Evolutionary conservation across 148 eudicot genomes (phyloP), one percentile per base, ranked within the genome.

Genomic region (Diospyros lotus): DNA sequence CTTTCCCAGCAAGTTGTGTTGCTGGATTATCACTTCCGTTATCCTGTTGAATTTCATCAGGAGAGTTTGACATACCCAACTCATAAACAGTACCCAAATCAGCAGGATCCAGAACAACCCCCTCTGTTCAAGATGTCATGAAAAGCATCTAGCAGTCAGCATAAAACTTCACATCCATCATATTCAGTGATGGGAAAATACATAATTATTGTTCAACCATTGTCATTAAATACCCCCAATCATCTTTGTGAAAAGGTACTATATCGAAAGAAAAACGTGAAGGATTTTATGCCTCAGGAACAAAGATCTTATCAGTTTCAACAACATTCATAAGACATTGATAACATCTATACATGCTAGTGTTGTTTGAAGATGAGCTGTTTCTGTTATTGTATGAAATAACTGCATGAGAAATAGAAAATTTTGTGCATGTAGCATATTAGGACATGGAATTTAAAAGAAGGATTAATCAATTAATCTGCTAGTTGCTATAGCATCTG

Each of bases 41-140:
- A 18, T 28, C 38, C 14, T 8, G 52, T 40, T 41, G 46, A 67
- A 69, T 52, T 63, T 40, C 39, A 41, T 50, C 15, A 13, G 73
- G 40, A 68, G 1, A 15, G 52, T 68, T 69, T 50, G 68, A 53
- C 41, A 68, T 69, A n/a, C n/a, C 70, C 64, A 58, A 76, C 67
- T 59, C 55, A 14, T 59, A 13, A 9, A 28, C 43, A 62, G 4
- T 59, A 73, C 38, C 43, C 14, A 28, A 48, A 5, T 13, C 66
- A 73, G 64, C 18, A 59, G 45, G 64, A 44, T 10, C 45, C 2
- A 60, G 64, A 59, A 10, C 67, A 46, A 66, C 55, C 58, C 13
- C 56, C 53, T 61, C 75, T 60, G 66, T 50, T 59, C 5, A 55
- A 73, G 28, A 73, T 44, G 45, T 45, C 64, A 72, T 58, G 66